Conservation (phyloP, 306 rosid genomes). For the Pyrus betulifolia region DNA sequence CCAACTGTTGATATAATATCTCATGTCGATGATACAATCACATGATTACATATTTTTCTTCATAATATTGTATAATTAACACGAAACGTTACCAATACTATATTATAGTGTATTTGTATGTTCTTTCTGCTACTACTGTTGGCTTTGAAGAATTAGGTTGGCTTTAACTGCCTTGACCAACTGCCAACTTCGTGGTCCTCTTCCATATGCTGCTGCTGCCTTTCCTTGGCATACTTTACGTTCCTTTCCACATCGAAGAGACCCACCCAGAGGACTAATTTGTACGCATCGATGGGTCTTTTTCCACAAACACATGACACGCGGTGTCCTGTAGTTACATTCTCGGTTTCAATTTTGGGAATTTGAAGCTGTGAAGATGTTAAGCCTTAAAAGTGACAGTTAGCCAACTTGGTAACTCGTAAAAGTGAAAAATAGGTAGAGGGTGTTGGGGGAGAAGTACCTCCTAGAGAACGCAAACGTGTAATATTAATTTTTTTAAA, state of each 20-base stretch:
- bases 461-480: too few relatives aligned
- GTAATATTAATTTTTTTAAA: too few relatives aligned
- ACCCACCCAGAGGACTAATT: neutral
- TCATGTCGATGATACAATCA: too few relatives aligned
- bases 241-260: neutral
- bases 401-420: neutral
- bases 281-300: neutral
- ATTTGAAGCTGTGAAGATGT: neutral
- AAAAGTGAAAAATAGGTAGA: too few relatives aligned
- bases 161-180: conserved; percentile 39
- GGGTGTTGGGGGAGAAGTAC: too few relatives aligned
- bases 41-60: too few relatives aligned
- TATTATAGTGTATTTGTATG: too few relatives aligned
- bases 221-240: neutral
- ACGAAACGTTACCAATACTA: too few relatives aligned
- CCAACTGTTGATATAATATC: too few relatives aligned
- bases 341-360: neutral
- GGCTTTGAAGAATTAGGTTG: neutral
- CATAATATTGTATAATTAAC: too few relatives aligned
- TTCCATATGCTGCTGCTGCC: neutral
- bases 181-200: conserved; percentile 14
- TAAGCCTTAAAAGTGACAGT: neutral
- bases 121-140: neutral
- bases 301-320: neutral
- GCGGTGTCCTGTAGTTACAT: neutral